Evolutionary conservation across 805 yeast species (phyloP), one percentile per base, ranked within the genome.

Genomic region (Kregervanrija pseudodelftensis): DNA sequence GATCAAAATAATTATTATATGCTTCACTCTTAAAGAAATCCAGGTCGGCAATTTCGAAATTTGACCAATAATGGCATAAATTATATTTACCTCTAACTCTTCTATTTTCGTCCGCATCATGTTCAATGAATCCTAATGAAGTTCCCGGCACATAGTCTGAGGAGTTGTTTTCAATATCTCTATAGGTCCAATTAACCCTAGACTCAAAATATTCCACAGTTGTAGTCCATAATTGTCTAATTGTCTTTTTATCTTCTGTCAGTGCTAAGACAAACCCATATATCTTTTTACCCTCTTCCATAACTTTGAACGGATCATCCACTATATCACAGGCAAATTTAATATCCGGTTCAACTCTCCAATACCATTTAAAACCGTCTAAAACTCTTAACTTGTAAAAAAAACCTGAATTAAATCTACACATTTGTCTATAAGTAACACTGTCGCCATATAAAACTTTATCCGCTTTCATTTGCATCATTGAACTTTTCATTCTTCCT

Each of bases 341-440:
- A 48, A 73, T 64, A 50, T 68, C 70, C 4, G 81, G 80, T 54
- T 76, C 82, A 41, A 76, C 78, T 55, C 82, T 62, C 82, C 82
- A 76, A 59, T 76, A 76, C 66, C 72, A 76, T 42, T 71, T 72
- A 57, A 73, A 76, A 4, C 65, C 65, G 15, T 60, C 54, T 59
- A 76, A 51, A 33, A 72, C 59, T 30, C 68, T 67, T 56, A 73
- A 68, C 52, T 72, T 67, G 64, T 70, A 76, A 59, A 76, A 76
- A 52, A 80, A 82, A 48, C 77, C 77, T 30, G 68, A 62, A 42
- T 62, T 66, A 49, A 59, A 72, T 30, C 77, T 56, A 47, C 75
- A 72, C 95, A 85, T 85, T 59, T 81, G 83, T 50, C 91, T 69
- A 59, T 85, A 85, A 13, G 79, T 67, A 43, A 76, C 75, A 12